These are phyloP conservation scores for Beauveria varroae DNA, from an alignment of 2,329 filamentous ascomycete genomes.

Conservation along the genomic window DNA sequence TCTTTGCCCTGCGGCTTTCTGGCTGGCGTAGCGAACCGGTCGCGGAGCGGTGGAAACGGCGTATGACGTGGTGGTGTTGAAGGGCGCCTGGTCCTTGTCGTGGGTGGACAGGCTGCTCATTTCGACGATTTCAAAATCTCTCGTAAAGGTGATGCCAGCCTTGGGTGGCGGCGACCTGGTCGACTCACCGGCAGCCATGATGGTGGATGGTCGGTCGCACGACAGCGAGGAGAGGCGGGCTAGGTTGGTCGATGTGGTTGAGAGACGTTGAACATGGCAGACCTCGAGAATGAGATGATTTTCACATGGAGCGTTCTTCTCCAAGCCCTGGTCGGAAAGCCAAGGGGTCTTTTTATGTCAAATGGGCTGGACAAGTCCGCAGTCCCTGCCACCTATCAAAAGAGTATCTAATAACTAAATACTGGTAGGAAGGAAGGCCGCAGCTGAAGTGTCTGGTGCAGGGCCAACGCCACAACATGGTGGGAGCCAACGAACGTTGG, in stretches of 20 bases:
- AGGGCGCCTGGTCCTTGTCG: constrained; percentile 1
- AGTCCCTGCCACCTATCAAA: not conserved
- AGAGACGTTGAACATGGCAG: not conserved
- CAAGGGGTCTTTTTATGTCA: not conserved
- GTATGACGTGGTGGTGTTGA: constrained; percentile 3
- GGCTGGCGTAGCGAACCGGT: constrained; percentile 7
- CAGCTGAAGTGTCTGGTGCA: not conserved
- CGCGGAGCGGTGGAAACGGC: constrained; percentile 6
- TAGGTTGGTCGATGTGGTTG: not conserved
- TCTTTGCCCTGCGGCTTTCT: constrained; percentile 2
- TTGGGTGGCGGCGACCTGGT: constrained; percentile 7
- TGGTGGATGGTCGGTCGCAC: not conserved
- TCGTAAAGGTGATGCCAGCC: constrained; percentile 9
- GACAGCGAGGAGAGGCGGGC: not conserved
- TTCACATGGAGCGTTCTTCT: constrained; percentile 2
- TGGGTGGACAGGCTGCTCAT: constrained; percentile 7
- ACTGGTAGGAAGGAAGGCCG: not conserved
- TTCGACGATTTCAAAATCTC: constrained; percentile 10
- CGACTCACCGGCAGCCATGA: constrained; percentile 1
- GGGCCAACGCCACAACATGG: not conserved
- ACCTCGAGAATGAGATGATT: not conserved
- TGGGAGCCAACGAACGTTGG: constrained; percentile 1
- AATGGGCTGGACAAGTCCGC: not conserved
- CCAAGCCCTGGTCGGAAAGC: not conserved
- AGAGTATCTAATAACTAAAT: not conserved